phyloP scores from a whole-genome alignment of 768 basidiomycete genomes.

The Lentinula aciculospora region DNA sequence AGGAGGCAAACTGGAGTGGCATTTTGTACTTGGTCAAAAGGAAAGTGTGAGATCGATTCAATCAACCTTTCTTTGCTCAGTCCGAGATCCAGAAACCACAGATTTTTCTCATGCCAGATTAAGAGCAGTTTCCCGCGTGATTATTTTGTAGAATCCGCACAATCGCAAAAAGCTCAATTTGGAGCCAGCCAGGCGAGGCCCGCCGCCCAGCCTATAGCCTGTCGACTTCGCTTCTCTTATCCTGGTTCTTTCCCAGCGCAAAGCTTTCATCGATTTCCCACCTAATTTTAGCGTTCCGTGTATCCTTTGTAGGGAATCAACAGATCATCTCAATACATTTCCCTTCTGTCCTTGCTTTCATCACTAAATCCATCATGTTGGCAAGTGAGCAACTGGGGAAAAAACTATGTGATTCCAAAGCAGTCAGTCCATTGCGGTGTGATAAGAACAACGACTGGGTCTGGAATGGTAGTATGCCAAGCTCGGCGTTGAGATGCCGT shows the following conservation, averaged over 20 bases:
- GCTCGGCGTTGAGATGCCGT: neutral
- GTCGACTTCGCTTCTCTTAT: neutral
- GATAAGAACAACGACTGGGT: neutral
- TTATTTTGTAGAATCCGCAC: neutral
- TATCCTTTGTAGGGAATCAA: constrained; percentile 6
- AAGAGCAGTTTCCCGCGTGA: constrained; percentile 2
- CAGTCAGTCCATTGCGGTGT: neutral
- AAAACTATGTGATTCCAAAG: neutral
- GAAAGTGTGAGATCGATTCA: constrained; percentile 9
- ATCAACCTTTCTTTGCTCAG: constrained; percentile 1
- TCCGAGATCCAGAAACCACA: constrained; percentile 8
- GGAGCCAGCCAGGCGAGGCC: neutral
- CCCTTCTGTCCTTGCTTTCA: neutral
- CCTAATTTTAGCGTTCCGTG: constrained; percentile 8
- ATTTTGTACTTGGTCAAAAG: constrained; percentile 7
- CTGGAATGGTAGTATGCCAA: neutral
- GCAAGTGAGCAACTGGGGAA: neutral
- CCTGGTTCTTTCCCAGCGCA: constrained; percentile 6
- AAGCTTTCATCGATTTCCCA: constrained; percentile 11
- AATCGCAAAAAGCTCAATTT: neutral
- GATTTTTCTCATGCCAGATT: constrained; percentile 9
- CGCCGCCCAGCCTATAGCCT: neutral
- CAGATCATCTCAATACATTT: neutral
- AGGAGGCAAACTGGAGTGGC: neutral
- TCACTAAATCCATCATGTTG: constrained; percentile 2